Evolutionary conservation across 257 asterid genomes (phyloP), one percentile per base, ranked within the genome.

Genomic region (Petrea volubilis): DNA sequence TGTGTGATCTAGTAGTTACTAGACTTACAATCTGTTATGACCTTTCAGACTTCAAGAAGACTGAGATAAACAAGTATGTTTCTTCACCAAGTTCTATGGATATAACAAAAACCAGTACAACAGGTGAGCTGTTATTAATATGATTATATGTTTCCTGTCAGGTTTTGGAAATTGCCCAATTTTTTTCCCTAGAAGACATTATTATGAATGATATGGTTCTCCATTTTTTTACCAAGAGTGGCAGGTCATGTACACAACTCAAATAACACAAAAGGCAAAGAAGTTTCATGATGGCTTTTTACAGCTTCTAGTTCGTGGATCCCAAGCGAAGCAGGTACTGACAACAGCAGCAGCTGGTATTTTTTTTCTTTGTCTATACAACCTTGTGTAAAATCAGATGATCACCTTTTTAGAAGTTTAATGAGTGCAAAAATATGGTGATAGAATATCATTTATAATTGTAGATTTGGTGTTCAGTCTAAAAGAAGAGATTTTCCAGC

Each of bases 211-310:
- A n/a, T n/a, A n/a, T n/a, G n/a, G 13, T 2, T 64, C 63, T 59
- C 68, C 56, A 7, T 67, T 79, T 69, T 64, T 23, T 33, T 53
- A 61, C 50, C 13, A 59, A 89, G 97, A 91, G 76, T 93, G 98
- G 97, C 88, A 85, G 91, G 96, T 86, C 76, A 70, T 91, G 82
- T 91, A 91, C 86, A 91, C 98, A n/a, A 79, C 89, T 59, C 96
- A 93, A 57, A 34, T 91, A 71, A 85, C 91, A 79, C 96, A 91
- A 77, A 91, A 91, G 83, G 87, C 87, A 29, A 91, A 93, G 87
- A 93, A 83, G 74, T 91, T 80, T 65, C 96, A 85, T 73, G 98
- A 93, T 76, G 97, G 96, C 23, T 78, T 81, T 76, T 75, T 91
- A 74, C 85, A 77, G 71, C 95, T 93, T 76, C 75, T 78, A 64